Conservation (phyloP, 768 basidiomycete genomes). For the Agrocybe pediades region DNA sequence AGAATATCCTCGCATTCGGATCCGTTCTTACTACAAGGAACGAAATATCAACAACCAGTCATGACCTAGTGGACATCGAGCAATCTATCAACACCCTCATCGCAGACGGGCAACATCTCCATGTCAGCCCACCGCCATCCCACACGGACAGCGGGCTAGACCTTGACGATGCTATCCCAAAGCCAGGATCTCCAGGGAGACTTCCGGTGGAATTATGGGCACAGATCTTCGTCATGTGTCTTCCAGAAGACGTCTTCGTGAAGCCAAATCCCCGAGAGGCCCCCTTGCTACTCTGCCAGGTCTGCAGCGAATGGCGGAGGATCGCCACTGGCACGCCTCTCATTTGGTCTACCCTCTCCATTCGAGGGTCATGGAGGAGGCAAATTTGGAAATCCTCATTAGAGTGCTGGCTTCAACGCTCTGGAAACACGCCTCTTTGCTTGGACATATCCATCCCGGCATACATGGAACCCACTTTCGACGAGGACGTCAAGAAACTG, state of each 20-base stretch:
- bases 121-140: constrained; percentile 1
- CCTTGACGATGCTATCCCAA: background rate
- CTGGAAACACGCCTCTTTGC: constrained; percentile 17
- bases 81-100: background rate
- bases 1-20: constrained; percentile 2
- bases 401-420: constrained; percentile 21
- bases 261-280: constrained; percentile 16
- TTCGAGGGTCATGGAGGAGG: constrained; percentile 15
- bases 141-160: background rate
- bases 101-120: constrained; percentile 4
- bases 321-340: constrained; percentile 21
- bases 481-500: constrained; percentile 9
- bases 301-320: constrained; percentile 23
- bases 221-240: constrained; percentile 21
- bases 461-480: constrained; percentile 13
- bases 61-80: background rate
- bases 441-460: constrained; percentile 19
- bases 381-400: constrained; percentile 16
- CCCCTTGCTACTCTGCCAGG: constrained; percentile 23
- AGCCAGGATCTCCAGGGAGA: constrained; percentile 2
- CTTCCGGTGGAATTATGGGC: constrained; percentile 26
- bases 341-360: constrained; percentile 23
- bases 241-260: constrained; percentile 22
- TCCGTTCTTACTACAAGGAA: background rate
- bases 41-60: background rate